phyloP scores from a whole-genome alignment of 306 rosid species.

The Lagenaria siceraria region DNA sequence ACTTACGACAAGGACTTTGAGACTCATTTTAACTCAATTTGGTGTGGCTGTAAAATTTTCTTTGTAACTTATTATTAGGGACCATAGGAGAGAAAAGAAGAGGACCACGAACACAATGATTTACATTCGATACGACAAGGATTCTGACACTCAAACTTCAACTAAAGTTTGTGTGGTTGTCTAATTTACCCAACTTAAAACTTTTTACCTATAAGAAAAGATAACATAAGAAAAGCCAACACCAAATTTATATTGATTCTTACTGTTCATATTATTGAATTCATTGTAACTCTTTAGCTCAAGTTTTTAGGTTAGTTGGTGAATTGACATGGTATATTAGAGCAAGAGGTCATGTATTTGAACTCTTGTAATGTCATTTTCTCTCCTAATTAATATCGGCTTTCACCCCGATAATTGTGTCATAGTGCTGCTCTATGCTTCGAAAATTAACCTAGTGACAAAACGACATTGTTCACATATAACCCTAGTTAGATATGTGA shows the following conservation, averaged over 20 bases:
- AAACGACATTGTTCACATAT: neutral
- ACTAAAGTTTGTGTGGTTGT: neutral
- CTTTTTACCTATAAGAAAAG: no score
- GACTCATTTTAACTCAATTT: neutral
- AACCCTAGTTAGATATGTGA: neutral
- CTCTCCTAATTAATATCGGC: no score
- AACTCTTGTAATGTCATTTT: no score
- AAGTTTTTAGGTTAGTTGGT: no score
- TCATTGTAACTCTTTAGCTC: no score
- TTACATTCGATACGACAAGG: neutral
- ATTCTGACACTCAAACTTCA: neutral
- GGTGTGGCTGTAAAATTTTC: neutral
- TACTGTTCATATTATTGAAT: no score
- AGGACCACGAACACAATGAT: neutral
- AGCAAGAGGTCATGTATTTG: no score
- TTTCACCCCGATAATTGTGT: no score
- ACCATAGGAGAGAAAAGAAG: neutral
- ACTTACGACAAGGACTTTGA: neutral
- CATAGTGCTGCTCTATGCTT: no score
- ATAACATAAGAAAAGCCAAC: no score
- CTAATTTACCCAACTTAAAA: neutral
- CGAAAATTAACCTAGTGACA: neutral
- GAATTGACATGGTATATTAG: no score
- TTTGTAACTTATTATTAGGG: neutral
- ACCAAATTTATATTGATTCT: no score